Conservation (phyloP, 2,329 filamentous ascomycete species). For the Fusarium tupiense region DNA sequence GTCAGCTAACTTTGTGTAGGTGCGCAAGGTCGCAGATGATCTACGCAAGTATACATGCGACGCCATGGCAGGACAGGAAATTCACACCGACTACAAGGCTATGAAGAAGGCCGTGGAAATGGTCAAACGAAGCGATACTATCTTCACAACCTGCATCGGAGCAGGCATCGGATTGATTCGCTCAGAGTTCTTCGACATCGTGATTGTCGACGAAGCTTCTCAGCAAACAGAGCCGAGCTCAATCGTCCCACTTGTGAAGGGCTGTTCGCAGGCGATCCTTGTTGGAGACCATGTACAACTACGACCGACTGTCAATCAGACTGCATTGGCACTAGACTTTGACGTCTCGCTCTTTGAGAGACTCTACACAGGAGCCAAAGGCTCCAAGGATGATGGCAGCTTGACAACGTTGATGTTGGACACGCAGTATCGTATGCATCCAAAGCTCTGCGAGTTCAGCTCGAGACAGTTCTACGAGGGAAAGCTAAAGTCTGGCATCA, state of each 20-base stretch:
- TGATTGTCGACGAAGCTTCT: slow-evolving; percentile 59
- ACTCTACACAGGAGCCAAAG: slow-evolving; percentile 44
- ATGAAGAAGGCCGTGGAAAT: slow-evolving; percentile 50
- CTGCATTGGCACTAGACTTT: slow-evolving; percentile 48
- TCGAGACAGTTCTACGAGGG: slow-evolving; percentile 53
- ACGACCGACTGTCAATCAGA: slow-evolving; percentile 53
- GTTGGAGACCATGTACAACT: slow-evolving; percentile 60
- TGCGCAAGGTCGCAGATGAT: slow-evolving; percentile 48
- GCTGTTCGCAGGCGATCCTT: slow-evolving; percentile 53
- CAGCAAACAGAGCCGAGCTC: slow-evolving; percentile 56
- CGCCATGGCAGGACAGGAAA: slow-evolving; percentile 45
- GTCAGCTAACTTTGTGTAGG: slow-evolving; percentile 22
- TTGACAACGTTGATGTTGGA: slow-evolving; percentile 54
- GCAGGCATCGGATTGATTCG: slow-evolving; percentile 54
- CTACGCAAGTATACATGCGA: slow-evolving; percentile 50
- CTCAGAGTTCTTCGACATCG: slow-evolving; percentile 49
- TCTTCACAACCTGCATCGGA: slow-evolving; percentile 58
- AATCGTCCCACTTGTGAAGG: slow-evolving; percentile 54
- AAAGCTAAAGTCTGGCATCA: slow-evolving; percentile 49
- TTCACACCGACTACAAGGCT: slow-evolving; percentile 42
- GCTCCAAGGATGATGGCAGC: background rate
- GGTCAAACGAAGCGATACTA: slow-evolving; percentile 49
- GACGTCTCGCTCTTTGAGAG: slow-evolving; percentile 57
- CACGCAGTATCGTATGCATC: slow-evolving; percentile 57
- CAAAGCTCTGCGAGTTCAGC: slow-evolving; percentile 51